Base-by-base conservation (phyloP, 768 basidiomycete genomes). In the Russula emetica region DNA sequence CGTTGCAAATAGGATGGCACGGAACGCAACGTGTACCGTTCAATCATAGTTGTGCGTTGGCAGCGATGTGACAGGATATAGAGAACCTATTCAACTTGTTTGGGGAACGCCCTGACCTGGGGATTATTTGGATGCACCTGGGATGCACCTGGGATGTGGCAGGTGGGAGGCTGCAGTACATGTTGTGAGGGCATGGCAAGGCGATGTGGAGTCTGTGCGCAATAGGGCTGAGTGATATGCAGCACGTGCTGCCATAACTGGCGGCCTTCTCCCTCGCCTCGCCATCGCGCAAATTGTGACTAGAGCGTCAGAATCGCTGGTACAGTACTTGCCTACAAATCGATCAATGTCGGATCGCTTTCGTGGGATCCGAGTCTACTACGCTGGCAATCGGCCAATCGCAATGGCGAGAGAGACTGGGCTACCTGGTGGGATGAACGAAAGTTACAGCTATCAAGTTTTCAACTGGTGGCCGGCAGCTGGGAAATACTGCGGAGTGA, bases 301-400 rank as follows among this genome's bases (percentile, higher is more conserved):
- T 18, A 16, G 14, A 36, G 32, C 59, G 11, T 50, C 59, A 5
- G 18, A 65, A 52, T 2, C 55, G 28, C 38, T 64, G 49, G 55
- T 52, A 61, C 51, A 40, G 63, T 52, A 64, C 50, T 32, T 30
- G 16, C 38, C 38, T 8, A 20, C 18, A 7, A 42, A 47, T 26
- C 38, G n/a, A 22, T 26, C 38, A 26, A 22, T 57, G 64, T 59
- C 38, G 22, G 22, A 34, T 34, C 13, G 2, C 4, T 36, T 2
- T 13, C 36, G 36, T 14, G 11, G 36, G 11, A 13, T 36, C 36
- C 13, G 36, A 36, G 13, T 36, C 11, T 13, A 34, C 11, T 36
- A 36, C 36, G 13, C 36, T 1, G 13, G 14, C 36, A 36, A 36
- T 14, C 10, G 34, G 10, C 34, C 11, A 34, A 1, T 11, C 34